Percentiles rank a stretch among this genome's conserved stretches.
phyloP scores from a whole-genome alignment of 257 asterid species.

The Solanum chilense region DNA sequence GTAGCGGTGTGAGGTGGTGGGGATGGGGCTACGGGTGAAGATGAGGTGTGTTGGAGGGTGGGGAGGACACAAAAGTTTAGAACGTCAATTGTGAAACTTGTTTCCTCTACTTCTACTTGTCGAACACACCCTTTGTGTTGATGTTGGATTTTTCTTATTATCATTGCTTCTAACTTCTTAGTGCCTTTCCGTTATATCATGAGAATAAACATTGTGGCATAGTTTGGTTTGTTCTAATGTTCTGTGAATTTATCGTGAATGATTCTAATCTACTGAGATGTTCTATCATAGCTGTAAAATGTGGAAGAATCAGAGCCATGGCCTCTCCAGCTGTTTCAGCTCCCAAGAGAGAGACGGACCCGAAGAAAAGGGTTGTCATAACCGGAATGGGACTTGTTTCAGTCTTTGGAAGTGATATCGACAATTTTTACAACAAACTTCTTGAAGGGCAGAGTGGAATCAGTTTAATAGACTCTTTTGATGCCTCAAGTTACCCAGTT shows the following conservation, averaged over 20 bases:
- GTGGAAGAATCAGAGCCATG: slow-evolving; percentile 24
- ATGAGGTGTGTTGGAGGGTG: neutral
- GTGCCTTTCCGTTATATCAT: neutral
- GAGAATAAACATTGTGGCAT: neutral
- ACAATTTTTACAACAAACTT: slow-evolving; percentile 25
- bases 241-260: neutral
- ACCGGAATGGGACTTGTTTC: slow-evolving; percentile 56
- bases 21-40: neutral
- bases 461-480: slow-evolving; percentile 34
- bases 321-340: slow-evolving; percentile 26
- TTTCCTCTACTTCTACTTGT: neutral
- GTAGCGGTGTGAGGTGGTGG: neutral
- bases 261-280: neutral
- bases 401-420: slow-evolving; percentile 40
- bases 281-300: slow-evolving; percentile 2
- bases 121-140: neutral
- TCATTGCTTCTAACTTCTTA: neutral
- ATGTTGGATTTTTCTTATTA: neutral
- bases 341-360: slow-evolving; percentile 40
- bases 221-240: neutral
- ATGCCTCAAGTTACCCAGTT: slow-evolving; percentile 30
- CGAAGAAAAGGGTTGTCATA: slow-evolving; percentile 38
- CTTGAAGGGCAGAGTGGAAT: slow-evolving; percentile 48
- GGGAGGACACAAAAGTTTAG: neutral
- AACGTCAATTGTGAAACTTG: neutral